Conservation (phyloP, 192 early-diverging fungal genomes). For the Coemansia sp. region DNA sequence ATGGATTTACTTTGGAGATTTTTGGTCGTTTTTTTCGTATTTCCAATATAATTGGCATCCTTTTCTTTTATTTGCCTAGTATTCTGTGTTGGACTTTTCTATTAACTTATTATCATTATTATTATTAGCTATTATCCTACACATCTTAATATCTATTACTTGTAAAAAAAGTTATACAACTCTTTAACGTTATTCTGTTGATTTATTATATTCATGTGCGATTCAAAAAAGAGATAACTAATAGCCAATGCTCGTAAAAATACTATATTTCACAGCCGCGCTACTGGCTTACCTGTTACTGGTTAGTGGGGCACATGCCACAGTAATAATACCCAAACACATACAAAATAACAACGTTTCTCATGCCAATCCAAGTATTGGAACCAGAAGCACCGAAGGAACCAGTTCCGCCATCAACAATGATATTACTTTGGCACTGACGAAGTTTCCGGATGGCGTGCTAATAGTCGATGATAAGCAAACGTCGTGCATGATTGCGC, state of each 20-base stretch:
- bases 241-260: not conserved
- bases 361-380: too few species aligned
- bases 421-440: too few species aligned
- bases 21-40: not conserved
- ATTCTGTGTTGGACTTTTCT: not conserved
- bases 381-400: not conserved
- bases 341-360: not conserved
- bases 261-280: not conserved
- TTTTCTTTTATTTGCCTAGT: not conserved
- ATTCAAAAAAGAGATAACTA: not conserved
- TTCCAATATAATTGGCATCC: slow-evolving; percentile 4
- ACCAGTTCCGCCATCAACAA: not conserved
- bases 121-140: too few species aligned
- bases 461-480: slow-evolving; percentile 27
- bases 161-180: too few species aligned
- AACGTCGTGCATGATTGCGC: slow-evolving; percentile 27
- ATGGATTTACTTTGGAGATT: not conserved
- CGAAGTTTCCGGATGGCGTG: slow-evolving; percentile 19
- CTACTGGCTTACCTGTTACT: not conserved
- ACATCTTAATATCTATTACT: too few species aligned
- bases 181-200: not conserved
- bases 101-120: not conserved
- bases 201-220: not conserved
- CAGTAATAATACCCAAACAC: not conserved
- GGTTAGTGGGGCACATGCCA: not conserved